phyloP scores from a whole-genome alignment of 371 early-diverging fungal species.

The Zychaea mexicana region DNA sequence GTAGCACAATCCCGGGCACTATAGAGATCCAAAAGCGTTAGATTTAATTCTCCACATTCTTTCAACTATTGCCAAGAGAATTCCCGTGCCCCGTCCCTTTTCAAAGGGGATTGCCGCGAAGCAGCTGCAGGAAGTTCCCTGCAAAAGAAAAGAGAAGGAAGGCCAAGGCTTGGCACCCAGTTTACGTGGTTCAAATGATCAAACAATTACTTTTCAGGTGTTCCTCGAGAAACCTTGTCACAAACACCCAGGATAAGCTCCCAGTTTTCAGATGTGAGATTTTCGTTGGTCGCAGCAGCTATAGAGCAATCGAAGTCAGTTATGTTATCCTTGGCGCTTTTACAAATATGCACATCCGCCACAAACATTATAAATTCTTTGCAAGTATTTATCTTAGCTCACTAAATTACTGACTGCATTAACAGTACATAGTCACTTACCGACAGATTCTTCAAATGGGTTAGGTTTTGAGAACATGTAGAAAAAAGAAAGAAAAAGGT shows the following conservation, averaged over 20 bases:
- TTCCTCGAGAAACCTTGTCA: constrained; percentile 72
- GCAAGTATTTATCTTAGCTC: not conserved
- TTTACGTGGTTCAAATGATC: not conserved
- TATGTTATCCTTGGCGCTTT: not conserved
- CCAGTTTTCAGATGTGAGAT: constrained; percentile 94
- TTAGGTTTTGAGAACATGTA: constrained; percentile 64
- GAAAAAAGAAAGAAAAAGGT: not conserved
- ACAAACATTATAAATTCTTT: not conserved
- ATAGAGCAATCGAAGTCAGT: constrained; percentile 8
- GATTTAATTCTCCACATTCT: not conserved
- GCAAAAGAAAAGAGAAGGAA: too few relatives aligned
- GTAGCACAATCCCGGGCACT: constrained; percentile 76
- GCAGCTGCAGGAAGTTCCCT: too few relatives aligned
- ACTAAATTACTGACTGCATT: not conserved
- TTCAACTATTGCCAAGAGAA: constrained; percentile 14
- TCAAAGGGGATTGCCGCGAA: not conserved
- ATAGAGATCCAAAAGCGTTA: not conserved
- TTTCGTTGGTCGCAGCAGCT: constrained; percentile 90
- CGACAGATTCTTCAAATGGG: constrained; percentile 64
- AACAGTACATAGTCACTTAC: constrained; percentile 38
- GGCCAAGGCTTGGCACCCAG: not conserved
- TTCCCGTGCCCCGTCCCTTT: too few relatives aligned
- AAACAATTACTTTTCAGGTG: constrained; percentile 51
- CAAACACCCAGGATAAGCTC: constrained; percentile 85
- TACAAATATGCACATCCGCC: not conserved